A percentile compares a stretch with the other conserved stretches of the same genome.
These are phyloP conservation scores for Xylariaceae sp. DNA, from an alignment of 2,329 filamentous ascomycete species.

Conservation along the genomic window DNA sequence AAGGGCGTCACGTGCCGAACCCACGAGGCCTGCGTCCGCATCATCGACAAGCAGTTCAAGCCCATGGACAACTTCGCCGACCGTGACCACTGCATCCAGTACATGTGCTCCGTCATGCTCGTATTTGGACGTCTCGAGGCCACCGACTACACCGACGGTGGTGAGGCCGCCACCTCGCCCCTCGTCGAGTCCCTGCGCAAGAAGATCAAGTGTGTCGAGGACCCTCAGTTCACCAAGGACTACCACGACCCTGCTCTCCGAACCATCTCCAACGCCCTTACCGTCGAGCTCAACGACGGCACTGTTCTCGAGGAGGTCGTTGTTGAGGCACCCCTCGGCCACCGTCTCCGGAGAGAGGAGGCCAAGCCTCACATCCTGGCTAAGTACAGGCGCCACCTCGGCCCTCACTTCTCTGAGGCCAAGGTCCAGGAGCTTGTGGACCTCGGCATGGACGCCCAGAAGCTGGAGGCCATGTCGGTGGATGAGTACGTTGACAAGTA, in stretches of 20 bases:
- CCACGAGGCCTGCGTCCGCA: constrained; percentile 96
- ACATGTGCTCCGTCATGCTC: constrained; percentile 97
- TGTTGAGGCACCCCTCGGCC: constrained; percentile 90
- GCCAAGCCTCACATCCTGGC: constrained; percentile 94
- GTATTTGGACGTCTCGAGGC: constrained; percentile 90
- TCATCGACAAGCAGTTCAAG: constrained; percentile 99
- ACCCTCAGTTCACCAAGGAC: constrained; percentile 87
- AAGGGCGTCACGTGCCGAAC: constrained; percentile 90
- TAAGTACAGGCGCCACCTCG: constrained; percentile 92
- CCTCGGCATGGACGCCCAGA: constrained; percentile 68
- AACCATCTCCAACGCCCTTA: constrained; percentile 95
- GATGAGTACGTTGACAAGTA: constrained; percentile 84
- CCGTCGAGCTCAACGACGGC: constrained; percentile 90
- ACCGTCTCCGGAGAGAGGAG: constrained; percentile 86
- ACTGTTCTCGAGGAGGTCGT: constrained; percentile 85
- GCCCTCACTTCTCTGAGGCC: constrained; percentile 70
- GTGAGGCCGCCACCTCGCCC: constrained; percentile 83
- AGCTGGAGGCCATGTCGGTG: constrained; percentile 73
- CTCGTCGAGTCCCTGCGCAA: constrained; percentile 87
- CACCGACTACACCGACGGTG: constrained; percentile 86
- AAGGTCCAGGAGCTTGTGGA: constrained; percentile 79
- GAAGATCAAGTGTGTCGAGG: constrained; percentile 94
- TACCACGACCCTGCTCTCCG: constrained; percentile 93
- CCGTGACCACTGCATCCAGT: constrained; percentile 98
- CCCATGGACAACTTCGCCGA: constrained; percentile 99